These are phyloP conservation scores for Xylaria multiplex DNA, from an alignment of 2,329 filamentous ascomycete species.

Conservation along the genomic window DNA sequence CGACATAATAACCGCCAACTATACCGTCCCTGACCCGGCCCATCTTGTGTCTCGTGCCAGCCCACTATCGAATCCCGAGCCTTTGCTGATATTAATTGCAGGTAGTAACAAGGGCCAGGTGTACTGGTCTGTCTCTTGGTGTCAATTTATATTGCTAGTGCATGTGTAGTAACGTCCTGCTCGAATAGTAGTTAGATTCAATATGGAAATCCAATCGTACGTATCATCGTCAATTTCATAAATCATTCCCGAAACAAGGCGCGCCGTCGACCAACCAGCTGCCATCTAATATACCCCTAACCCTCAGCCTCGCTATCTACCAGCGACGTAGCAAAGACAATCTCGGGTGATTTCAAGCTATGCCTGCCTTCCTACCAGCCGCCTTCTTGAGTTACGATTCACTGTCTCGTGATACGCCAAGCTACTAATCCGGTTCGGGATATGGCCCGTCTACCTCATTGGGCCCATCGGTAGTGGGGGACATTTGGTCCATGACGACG, in stretches of 20 bases:
- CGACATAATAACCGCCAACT: conserved; percentile 25
- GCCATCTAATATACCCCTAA: conserved; percentile 18
- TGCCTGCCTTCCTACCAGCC: neutral
- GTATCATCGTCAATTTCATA: conserved; percentile 24
- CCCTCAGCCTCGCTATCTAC: conserved; percentile 22
- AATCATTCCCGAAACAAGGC: conserved; percentile 17
- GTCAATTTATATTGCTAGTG: conserved; percentile 26
- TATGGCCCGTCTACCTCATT: neutral
- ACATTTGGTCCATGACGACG: neutral
- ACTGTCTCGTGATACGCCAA: neutral
- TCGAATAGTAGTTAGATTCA: conserved; percentile 4
- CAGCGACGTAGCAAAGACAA: neutral
- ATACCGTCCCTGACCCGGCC: conserved; percentile 18
- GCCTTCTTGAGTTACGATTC: neutral
- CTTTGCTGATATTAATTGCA: conserved; percentile 33
- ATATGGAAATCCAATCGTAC: conserved; percentile 27
- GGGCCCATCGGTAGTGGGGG: neutral
- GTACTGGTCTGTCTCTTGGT: conserved; percentile 16
- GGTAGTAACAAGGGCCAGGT: conserved; percentile 14
- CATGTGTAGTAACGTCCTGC: conserved; percentile 20
- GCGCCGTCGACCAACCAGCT: conserved; percentile 1
- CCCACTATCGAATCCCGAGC: conserved; percentile 31
- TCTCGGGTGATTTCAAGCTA: neutral
- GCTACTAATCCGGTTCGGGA: neutral
- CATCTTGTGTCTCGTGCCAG: conserved; percentile 27